These are phyloP conservation scores for Bruguiera gymnorhiza DNA, from an alignment of 345 rosid genomes.

Conservation along the genomic window DNA sequence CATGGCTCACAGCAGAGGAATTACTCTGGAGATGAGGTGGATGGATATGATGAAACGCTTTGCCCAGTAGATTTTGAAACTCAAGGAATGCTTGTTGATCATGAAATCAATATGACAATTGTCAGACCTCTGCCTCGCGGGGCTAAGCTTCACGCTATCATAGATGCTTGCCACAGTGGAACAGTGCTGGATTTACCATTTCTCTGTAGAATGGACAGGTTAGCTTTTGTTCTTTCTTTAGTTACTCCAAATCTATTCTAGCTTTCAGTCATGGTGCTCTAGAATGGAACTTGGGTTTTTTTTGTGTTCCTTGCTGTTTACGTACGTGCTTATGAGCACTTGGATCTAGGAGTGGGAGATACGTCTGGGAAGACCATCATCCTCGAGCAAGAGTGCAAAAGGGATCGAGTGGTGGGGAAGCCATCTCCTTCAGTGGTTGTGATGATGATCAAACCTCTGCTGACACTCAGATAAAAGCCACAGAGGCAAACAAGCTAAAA, in stretches of 20 bases:
- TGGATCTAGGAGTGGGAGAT: slow-evolving; percentile 46
- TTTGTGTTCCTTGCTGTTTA: not conserved
- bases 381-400: slow-evolving; percentile 76
- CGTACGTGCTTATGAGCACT: not conserved
- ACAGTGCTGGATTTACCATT: slow-evolving; percentile 79
- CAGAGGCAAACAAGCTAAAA: not conserved
- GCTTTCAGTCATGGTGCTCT: not conserved
- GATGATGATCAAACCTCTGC: slow-evolving; percentile 83
- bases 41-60: slow-evolving; percentile 87
- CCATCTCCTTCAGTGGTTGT: slow-evolving; percentile 82
- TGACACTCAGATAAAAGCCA: slow-evolving; percentile 60
- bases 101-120: slow-evolving; percentile 74
- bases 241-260: not conserved
- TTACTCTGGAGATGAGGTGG: slow-evolving; percentile 63
- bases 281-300: not conserved
- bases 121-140: slow-evolving; percentile 84
- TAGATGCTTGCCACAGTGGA: slow-evolving; percentile 95
- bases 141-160: slow-evolving; percentile 84
- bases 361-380: slow-evolving; percentile 79
- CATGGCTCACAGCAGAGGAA: slow-evolving; percentile 79
- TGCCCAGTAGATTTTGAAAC: slow-evolving; percentile 65
- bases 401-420: slow-evolving; percentile 92
- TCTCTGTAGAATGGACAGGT: slow-evolving; percentile 89
- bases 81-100: slow-evolving; percentile 81
- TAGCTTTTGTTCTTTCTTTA: slow-evolving; percentile 3